phyloP scores from a whole-genome alignment of 2,329 filamentous ascomycete species.

The Nemania sp. region DNA sequence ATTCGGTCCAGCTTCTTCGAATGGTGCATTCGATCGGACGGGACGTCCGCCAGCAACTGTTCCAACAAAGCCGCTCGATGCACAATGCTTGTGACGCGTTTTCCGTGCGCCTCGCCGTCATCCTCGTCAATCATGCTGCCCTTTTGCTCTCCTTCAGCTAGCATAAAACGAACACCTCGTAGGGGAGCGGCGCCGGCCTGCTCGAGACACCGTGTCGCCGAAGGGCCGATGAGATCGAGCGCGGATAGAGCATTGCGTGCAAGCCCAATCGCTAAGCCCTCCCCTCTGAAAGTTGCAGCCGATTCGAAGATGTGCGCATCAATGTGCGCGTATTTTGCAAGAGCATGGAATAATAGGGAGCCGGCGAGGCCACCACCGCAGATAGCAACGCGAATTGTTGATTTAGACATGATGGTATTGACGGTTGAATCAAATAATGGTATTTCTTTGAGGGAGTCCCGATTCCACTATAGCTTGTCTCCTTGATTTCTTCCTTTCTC shows the following conservation, averaged over 20 bases:
- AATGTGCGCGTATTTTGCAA: not conserved
- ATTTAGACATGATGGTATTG: not conserved
- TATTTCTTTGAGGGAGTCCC: not conserved
- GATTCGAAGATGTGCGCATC: conserved; percentile 10
- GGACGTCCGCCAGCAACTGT: conserved; percentile 38
- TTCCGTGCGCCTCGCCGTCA: conserved; percentile 21
- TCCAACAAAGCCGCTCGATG: conserved; percentile 39
- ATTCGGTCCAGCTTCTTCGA: conserved; percentile 37
- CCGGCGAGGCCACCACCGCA: conserved; percentile 5
- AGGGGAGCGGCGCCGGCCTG: conserved; percentile 44
- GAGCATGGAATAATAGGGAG: not conserved
- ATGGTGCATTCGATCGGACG: conserved; percentile 40
- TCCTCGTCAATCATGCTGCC: conserved; percentile 36
- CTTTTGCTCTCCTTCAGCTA: conserved; percentile 36
- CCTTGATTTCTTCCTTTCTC: not conserved
- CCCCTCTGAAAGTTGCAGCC: conserved; percentile 12
- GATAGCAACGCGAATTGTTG: conserved; percentile 2
- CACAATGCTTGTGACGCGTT: conserved; percentile 39
- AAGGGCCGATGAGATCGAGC: conserved; percentile 41
- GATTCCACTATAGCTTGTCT: not conserved
- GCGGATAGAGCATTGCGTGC: conserved; percentile 42
- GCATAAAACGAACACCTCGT: conserved; percentile 42
- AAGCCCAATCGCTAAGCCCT: conserved; percentile 41
- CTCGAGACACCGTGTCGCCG: conserved; percentile 35
- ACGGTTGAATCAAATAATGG: not conserved